phyloP scores from a whole-genome alignment of 2,329 filamentous ascomycete species.

The Calonectria multiphialidica region DNA sequence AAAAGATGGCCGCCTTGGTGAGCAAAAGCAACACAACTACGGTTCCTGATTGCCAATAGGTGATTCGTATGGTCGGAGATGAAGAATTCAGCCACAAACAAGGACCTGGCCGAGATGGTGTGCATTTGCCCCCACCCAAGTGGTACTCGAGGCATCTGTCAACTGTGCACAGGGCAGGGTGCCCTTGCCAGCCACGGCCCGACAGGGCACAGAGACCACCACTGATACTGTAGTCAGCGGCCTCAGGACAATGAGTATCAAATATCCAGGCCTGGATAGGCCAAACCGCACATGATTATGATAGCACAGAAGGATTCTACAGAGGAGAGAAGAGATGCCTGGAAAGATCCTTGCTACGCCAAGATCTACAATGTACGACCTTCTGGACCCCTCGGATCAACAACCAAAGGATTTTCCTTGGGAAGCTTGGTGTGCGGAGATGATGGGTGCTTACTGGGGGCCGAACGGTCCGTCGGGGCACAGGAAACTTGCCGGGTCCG shows the following conservation, averaged over 20 bases:
- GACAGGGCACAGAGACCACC: background rate
- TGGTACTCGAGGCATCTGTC: constrained; percentile 1
- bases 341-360: constrained; percentile 1
- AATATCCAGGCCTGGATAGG: background rate
- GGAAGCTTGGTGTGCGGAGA: constrained; percentile 4
- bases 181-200: constrained; percentile 13
- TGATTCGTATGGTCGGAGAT: constrained; percentile 17
- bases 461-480: background rate
- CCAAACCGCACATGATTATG: background rate
- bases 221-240: background rate
- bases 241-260: background rate
- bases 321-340: background rate
- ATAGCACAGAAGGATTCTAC: background rate
- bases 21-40: background rate
- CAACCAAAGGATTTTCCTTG: constrained; percentile 6
- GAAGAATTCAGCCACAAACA: constrained; percentile 13
- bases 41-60: constrained; percentile 2
- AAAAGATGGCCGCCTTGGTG: background rate
- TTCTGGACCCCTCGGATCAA: constrained; percentile 5
- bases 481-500: background rate
- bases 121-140: constrained; percentile 15
- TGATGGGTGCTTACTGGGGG: background rate
- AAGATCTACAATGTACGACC: constrained; percentile 11
- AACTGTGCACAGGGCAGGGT: constrained; percentile 10
- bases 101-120: constrained; percentile 10